Evolutionary conservation across 1,139 yeast genomes (phyloP).

Genomic region (Yamadazyma oceani): DNA sequence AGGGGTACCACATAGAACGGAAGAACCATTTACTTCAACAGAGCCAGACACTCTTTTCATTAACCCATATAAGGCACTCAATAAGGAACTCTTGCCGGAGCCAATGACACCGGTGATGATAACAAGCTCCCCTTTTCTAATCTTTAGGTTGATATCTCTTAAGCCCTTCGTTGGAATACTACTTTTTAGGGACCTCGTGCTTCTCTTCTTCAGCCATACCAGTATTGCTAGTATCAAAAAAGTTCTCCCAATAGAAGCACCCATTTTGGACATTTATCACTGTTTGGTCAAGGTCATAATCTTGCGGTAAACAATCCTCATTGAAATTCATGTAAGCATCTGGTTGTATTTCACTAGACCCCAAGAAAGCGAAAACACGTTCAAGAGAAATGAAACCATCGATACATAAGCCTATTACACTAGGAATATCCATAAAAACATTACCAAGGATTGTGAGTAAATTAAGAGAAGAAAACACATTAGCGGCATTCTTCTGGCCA

Average conservation of each 20-base stretch:
- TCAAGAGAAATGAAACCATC: slow-evolving; percentile 69
- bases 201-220: slow-evolving; percentile 13
- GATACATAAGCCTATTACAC: slow-evolving; percentile 69
- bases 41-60: slow-evolving; percentile 47
- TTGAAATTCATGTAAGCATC: slow-evolving; percentile 10
- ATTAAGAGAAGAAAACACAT: slow-evolving; percentile 77
- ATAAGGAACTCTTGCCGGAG: slow-evolving; percentile 66
- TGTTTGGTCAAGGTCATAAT: slow-evolving; percentile 14
- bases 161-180: no score
- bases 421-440: slow-evolving; percentile 46
- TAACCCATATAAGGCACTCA: slow-evolving; percentile 52
- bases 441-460: slow-evolving; percentile 49
- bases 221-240: no score
- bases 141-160: slow-evolving; percentile 41
- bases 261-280: slow-evolving; percentile 27
- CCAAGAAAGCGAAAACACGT: slow-evolving; percentile 57
- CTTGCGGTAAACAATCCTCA: not conserved
- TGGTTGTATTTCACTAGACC: slow-evolving; percentile 31
- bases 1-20: slow-evolving; percentile 51
- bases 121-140: slow-evolving; percentile 59
- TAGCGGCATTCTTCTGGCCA: slow-evolving; percentile 55
- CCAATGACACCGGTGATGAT: slow-evolving; percentile 76
- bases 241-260: slow-evolving; percentile 41
- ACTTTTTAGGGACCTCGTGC: no score
- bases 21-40: slow-evolving; percentile 38